Percentiles rank a stretch among this genome's conserved stretches.
These are phyloP conservation scores for Epichloe baconii DNA, from an alignment of 2,329 filamentous ascomycete species.

Conservation along the genomic window DNA sequence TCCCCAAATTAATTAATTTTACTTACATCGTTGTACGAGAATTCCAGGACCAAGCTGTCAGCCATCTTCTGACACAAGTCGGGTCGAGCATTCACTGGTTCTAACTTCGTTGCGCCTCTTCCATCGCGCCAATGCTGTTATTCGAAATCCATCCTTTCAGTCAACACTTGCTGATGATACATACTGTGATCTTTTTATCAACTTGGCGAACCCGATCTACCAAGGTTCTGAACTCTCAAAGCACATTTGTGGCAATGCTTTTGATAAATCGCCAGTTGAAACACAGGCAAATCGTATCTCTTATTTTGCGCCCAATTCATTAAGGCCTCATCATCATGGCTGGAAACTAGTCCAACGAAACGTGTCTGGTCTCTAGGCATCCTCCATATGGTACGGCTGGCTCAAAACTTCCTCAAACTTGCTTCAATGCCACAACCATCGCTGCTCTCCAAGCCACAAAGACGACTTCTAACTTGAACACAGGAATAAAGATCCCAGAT, in stretches of 20 bases:
- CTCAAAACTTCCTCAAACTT: not conserved
- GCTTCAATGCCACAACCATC: not conserved
- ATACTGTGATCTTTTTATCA: too few species aligned
- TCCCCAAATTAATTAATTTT: too few species aligned
- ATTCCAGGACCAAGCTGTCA: too few species aligned
- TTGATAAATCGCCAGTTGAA: not conserved
- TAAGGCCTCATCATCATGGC: not conserved
- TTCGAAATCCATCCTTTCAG: too few species aligned
- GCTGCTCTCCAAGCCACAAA: not conserved
- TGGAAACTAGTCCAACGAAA: not conserved
- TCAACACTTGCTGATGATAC: too few species aligned
- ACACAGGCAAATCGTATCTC: not conserved
- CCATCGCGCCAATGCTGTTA: too few species aligned
- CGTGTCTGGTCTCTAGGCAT: not conserved
- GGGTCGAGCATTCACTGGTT: too few species aligned
- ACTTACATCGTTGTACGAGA: too few species aligned
- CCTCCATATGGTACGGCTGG: not conserved
- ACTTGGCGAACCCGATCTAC: not conserved
- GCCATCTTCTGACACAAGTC: too few species aligned
- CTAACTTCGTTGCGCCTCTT: too few species aligned
- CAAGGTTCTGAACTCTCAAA: not conserved
- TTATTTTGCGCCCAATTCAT: not conserved
- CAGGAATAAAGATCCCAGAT: constrained; percentile 17
- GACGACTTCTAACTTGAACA: constrained; percentile 4
- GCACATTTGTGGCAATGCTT: not conserved